Conservation (phyloP, 371 early-diverging fungal species). For the Nosema muscidifuracis region DNA sequence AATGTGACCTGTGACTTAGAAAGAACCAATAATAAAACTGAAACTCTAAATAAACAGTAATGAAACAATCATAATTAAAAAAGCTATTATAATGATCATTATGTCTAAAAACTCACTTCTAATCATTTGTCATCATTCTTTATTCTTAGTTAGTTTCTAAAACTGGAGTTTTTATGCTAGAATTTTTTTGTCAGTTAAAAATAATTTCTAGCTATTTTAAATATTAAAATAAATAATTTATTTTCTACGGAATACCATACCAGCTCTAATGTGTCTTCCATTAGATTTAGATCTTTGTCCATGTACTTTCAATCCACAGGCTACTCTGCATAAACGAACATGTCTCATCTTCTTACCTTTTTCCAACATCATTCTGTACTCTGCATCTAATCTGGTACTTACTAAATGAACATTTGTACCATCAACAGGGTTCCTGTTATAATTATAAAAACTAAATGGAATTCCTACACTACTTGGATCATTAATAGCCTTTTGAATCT, state of each 20-base stretch:
- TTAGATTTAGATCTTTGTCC: conserved; percentile 94
- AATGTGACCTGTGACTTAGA: no score
- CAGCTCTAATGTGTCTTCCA: conserved; percentile 69
- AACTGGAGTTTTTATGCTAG: no score
- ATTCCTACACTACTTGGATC: conserved; percentile 86
- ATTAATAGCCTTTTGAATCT: conserved; percentile 75
- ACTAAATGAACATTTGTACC: conserved; percentile 84
- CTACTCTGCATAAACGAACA: conserved; percentile 59
- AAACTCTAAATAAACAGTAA: no score
- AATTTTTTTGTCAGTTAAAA: not conserved
- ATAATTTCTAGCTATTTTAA: not conserved
- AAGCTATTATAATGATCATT: no score
- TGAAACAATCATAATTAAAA: no score
- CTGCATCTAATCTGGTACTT: conserved; percentile 74
- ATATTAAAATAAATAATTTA: conserved; percentile 3
- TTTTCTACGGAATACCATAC: conserved; percentile 23
- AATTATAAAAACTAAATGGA: conserved; percentile 93
- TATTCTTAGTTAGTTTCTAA: no score
- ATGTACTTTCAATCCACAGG: conserved; percentile 72
- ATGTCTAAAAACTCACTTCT: no score
- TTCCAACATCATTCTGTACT: conserved; percentile 60
- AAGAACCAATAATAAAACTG: no score
- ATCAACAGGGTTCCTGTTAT: conserved; percentile 85
- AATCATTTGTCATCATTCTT: no score
- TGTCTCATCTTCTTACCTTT: conserved; percentile 63